phyloP scores from a whole-genome alignment of 306 rosid species.

The Corylus heterophylla region DNA sequence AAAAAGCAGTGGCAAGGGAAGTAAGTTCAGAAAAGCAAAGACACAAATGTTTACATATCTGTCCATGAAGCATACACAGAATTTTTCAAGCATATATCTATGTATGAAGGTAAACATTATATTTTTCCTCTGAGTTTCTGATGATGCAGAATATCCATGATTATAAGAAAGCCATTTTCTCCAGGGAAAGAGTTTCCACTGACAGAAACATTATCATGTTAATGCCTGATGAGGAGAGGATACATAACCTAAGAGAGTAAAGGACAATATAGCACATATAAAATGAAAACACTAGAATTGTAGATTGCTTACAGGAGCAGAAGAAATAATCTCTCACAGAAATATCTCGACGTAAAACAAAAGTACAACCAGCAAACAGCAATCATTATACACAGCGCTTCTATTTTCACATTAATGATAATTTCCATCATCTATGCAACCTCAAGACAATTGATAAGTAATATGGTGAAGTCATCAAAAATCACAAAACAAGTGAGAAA shows the following conservation, averaged over 20 bases:
- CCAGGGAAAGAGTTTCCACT: not conserved
- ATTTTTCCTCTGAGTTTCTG: not conserved
- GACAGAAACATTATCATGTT: not conserved
- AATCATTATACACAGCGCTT: not conserved
- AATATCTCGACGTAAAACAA: not conserved
- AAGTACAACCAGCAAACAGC: not conserved
- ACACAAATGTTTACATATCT: not conserved
- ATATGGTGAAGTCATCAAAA: not conserved
- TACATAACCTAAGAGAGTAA: not conserved
- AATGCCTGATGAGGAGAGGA: not conserved
- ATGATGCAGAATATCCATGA: not conserved
- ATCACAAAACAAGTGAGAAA: not conserved
- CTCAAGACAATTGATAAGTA: not conserved
- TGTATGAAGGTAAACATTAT: not conserved
- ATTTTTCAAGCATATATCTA: not conserved
- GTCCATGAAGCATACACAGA: not conserved
- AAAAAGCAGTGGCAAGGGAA: too few relatives aligned
- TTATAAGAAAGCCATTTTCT: not conserved
- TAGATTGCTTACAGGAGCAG: not conserved
- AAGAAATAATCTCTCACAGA: not conserved
- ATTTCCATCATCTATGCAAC: not conserved
- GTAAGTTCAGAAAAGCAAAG: not conserved
- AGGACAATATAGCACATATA: not conserved
- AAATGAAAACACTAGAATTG: not conserved
- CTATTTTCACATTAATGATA: not conserved